phyloP scores from a whole-genome alignment of 768 basidiomycete genomes.

The Auricularia heimuer region DNA sequence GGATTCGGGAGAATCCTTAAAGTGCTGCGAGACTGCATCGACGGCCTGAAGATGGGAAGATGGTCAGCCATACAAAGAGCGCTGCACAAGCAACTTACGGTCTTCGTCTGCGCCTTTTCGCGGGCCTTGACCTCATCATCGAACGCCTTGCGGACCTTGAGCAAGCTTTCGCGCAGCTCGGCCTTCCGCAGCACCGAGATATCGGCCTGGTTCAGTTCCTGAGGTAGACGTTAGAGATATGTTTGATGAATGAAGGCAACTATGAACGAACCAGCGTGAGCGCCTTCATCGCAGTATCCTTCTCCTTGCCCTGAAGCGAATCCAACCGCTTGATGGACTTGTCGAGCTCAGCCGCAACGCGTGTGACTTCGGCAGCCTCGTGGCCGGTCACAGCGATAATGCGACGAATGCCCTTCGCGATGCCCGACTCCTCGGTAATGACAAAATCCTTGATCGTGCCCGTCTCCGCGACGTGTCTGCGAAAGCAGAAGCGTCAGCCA shows the following conservation, averaged over 20 bases:
- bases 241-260: not conserved
- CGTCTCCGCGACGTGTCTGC: slow-evolving; percentile 87
- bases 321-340: slow-evolving; percentile 4
- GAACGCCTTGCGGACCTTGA: slow-evolving; percentile 65
- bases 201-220: slow-evolving; percentile 86
- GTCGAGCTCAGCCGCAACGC: slow-evolving; percentile 56
- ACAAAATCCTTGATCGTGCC: slow-evolving; percentile 96
- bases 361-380: slow-evolving; percentile 77
- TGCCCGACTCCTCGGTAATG: slow-evolving; percentile 90
- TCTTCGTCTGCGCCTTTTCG: slow-evolving; percentile 66
- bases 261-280: slow-evolving; percentile 52
- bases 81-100: slow-evolving; percentile 33
- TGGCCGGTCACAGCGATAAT: slow-evolving; percentile 91
- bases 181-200: slow-evolving; percentile 81
- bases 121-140: slow-evolving; percentile 79
- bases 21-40: slow-evolving; percentile 60
- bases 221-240: slow-evolving; percentile 3
- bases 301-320: slow-evolving; percentile 54
- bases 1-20: slow-evolving; percentile 65
- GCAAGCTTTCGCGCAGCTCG: slow-evolving; percentile 65
- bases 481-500: not conserved
- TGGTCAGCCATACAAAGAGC: not conserved
- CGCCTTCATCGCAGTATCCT: slow-evolving; percentile 80
- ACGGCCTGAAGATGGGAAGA: slow-evolving; percentile 40
- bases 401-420: slow-evolving; percentile 95